Evolutionary conservation across 31 red algal genomes (phyloP), one percentile per base, ranked within the genome.

Genomic region (Porphyra umbilicalis): DNA sequence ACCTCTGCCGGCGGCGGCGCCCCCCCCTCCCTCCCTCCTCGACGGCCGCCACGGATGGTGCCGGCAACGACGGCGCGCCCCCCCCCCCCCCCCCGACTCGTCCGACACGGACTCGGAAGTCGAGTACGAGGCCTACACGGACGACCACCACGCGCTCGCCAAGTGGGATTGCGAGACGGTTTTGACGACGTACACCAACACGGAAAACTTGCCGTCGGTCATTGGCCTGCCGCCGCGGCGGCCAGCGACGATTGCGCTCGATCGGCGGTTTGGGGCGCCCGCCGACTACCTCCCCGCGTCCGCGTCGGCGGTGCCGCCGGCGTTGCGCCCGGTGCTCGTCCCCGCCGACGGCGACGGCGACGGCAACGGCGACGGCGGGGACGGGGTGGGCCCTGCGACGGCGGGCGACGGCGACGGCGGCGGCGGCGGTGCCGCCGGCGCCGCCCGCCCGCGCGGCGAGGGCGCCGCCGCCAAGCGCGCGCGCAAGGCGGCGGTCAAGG

Each of bases 151-250:
- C 57, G 30, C 57, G 13, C 57, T 71, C 57, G 80, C 87, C 38
- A 79, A 91, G 79, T 95, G 93, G 93, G 93, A 95, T 84, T 95
- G 93, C 74, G 89, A 91, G 74, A 95, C 93, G 29, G 89, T 95
- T 33, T 18, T 95, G 34, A 85, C 89, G 0, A 95, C 93, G 34
- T 95, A 95, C 77, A 85, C 40, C 36, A 95, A 92, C 75, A 33
- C 88, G 32, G 93, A 95, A 30, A 95, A 95, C 82, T 86, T 91
- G 75, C 93, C 93, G 7, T 89, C 86, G 78, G 87, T 95, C 34
- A 95, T 95, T 76, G 93, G 89, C 75, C 85, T 84, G 0, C 85
- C 89, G 14, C 33, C 78, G 10, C 57, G 82, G 1, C 32, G 77
- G 30, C 15, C 35, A 31, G 77, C 77, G 30, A 2, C 14, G 25